These are phyloP conservation scores for Termitomyces sp. DNA, from an alignment of 768 basidiomycete genomes.

Conservation along the genomic window DNA sequence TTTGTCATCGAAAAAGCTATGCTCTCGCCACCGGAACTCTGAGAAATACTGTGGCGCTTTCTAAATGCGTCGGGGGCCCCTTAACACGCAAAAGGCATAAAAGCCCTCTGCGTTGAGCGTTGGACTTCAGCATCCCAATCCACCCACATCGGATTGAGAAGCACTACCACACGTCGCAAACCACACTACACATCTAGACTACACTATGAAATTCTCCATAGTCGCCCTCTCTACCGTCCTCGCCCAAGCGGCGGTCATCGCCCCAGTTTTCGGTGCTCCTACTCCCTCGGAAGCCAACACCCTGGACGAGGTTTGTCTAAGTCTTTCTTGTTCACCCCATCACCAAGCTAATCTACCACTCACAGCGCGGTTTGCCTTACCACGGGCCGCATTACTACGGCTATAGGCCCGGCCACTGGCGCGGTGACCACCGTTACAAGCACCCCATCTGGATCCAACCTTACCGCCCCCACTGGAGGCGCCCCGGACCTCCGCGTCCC, in stretches of 20 bases:
- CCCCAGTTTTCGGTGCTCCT: neutral
- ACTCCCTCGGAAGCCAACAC: neutral
- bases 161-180: too few species aligned
- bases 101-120: neutral
- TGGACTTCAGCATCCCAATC: neutral
- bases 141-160: neutral
- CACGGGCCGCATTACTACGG: too few species aligned
- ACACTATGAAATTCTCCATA: neutral
- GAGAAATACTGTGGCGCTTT: neutral
- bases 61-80: neutral
- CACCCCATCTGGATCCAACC: neutral
- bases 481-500: neutral
- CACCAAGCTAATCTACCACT: too few species aligned
- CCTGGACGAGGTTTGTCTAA: neutral
- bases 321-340: accelerated
- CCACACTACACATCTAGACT: too few species aligned
- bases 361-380: neutral
- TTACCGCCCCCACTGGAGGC: neutral
- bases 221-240: neutral
- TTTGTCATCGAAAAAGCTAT: neutral
- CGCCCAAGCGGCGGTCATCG: neutral
- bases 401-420: neutral
- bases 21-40: neutral
- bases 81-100: neutral
- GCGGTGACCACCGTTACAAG: neutral